phyloP scores from a whole-genome alignment of 108 stramenopile species.

The Pseudonitzschia delicatissima region DNA sequence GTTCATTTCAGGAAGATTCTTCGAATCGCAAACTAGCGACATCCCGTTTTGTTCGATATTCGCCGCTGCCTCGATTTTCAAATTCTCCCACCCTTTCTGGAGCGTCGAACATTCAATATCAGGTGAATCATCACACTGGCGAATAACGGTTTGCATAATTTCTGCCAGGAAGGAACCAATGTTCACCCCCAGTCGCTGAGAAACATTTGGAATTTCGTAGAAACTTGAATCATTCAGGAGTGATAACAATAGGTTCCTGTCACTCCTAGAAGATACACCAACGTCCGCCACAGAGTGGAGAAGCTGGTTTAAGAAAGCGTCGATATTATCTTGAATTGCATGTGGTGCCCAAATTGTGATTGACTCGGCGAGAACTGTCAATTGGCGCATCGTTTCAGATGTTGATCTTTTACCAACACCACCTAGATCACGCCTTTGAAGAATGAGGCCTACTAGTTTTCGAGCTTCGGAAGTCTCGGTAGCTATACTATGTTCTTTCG shows the following conservation, averaged over 20 bases:
- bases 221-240: constrained; percentile 41
- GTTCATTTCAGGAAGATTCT: not conserved
- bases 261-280: not conserved
- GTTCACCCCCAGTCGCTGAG: constrained; percentile 1
- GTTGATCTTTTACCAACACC: not conserved
- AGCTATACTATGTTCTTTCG: not conserved
- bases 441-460: constrained; percentile 24
- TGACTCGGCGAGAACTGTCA: constrained; percentile 17
- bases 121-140: not conserved
- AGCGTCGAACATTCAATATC: not conserved
- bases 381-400: constrained; percentile 8
- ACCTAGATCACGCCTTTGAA: not conserved
- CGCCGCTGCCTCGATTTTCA: not conserved
- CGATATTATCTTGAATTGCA: constrained; percentile 25
- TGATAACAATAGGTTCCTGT: not conserved
- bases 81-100: not conserved
- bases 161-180: constrained; percentile 11
- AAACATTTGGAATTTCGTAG: constrained; percentile 24
- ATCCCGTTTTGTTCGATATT: not conserved
- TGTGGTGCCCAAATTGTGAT: constrained; percentile 36
- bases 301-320: constrained; percentile 27
- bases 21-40: not conserved
- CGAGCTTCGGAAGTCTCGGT: constrained; percentile 17
- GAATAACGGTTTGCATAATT: constrained; percentile 4
- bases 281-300: constrained; percentile 13